A percentile compares a stretch with the other conserved stretches of the same genome.
phyloP scores from a whole-genome alignment of 768 basidiomycete species.

The Trametes cingulata region DNA sequence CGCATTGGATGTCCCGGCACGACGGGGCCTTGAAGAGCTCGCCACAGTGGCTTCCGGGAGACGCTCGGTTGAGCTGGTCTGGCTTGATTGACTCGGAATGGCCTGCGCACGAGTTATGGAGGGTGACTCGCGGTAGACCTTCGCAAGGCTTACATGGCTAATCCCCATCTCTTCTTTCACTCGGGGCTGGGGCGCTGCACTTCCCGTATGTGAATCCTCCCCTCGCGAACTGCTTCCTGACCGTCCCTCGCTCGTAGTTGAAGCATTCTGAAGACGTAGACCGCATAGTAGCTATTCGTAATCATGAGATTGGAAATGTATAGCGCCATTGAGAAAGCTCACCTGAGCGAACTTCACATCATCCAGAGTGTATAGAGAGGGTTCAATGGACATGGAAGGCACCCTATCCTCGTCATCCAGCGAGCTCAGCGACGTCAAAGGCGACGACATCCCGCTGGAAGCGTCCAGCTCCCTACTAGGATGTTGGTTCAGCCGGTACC shows the following conservation, averaged over 20 bases:
- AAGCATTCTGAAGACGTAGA: slow-evolving; percentile 6
- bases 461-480: slow-evolving; percentile 29
- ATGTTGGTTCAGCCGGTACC: neutral
- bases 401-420: slow-evolving; percentile 57
- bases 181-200: too few species aligned
- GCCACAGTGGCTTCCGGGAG: neutral
- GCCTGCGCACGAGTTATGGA: neutral
- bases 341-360: slow-evolving; percentile 65
- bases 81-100: neutral
- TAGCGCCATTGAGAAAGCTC: slow-evolving; percentile 13
- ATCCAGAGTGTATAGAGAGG: slow-evolving; percentile 2
- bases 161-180: neutral
- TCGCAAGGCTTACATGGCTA: neutral
- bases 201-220: neutral
- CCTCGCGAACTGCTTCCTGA: neutral
- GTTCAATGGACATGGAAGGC: slow-evolving; percentile 39
- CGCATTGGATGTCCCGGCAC: slow-evolving; percentile 1
- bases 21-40: slow-evolving; percentile 10
- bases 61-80: neutral
- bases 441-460: slow-evolving; percentile 63
- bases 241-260: neutral
- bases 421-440: slow-evolving; percentile 73
- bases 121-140: neutral
- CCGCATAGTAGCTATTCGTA: slow-evolving; percentile 34
- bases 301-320: neutral